Conservation (phyloP, 108 stramenopile genomes). For the Craspedostauros australis region DNA sequence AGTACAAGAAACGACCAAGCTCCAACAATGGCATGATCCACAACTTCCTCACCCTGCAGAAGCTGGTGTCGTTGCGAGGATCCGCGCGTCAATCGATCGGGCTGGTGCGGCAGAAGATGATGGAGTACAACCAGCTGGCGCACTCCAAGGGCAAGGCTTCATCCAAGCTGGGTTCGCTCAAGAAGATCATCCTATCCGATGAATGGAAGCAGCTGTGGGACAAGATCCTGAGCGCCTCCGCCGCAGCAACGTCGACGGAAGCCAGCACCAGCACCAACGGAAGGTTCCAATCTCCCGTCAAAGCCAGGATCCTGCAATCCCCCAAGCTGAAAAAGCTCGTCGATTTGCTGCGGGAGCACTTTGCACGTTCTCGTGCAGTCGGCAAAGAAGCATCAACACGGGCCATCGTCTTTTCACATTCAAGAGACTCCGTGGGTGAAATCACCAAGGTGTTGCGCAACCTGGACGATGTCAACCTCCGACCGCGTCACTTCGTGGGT, state of each 20-base stretch:
- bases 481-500: slow-evolving; percentile 70
- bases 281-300: no score
- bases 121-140: slow-evolving; percentile 51
- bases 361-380: slow-evolving; percentile 44
- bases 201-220: no score
- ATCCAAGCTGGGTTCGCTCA: no score
- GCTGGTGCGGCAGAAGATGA: slow-evolving; percentile 25
- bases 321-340: slow-evolving; percentile 77
- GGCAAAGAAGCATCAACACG: slow-evolving; percentile 41
- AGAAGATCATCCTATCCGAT: no score
- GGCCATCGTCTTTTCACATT: slow-evolving; percentile 87
- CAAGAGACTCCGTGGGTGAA: slow-evolving; percentile 68
- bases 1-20: slow-evolving; percentile 23
- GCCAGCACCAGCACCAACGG: no score
- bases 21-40: slow-evolving; percentile 21
- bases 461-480: slow-evolving; percentile 30
- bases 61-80: slow-evolving; percentile 36
- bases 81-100: slow-evolving; percentile 46
- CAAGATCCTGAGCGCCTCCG: no score
- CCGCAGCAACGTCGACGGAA: no score
- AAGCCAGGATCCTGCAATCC: no score
- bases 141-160: no score
- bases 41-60: slow-evolving; percentile 34
- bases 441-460: slow-evolving; percentile 50
- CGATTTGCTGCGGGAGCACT: slow-evolving; percentile 76